A percentile compares a stretch with the other conserved stretches of the same genome.
These are phyloP conservation scores for Lodderomyces jiufengensis DNA, from an alignment of 1,139 yeast species.

Conservation along the genomic window DNA sequence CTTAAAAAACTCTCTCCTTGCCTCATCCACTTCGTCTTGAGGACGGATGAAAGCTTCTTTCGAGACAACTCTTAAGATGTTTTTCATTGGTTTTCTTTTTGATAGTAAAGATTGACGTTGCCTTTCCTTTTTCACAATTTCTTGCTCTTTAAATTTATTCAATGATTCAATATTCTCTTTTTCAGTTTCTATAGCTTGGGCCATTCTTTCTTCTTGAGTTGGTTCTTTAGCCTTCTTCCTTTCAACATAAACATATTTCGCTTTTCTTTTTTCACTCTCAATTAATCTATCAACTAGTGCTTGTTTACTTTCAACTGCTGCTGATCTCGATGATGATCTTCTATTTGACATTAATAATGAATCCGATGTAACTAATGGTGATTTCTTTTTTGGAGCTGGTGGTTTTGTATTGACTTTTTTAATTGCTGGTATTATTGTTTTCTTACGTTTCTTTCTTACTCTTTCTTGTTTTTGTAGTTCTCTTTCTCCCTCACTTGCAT, in stretches of 20 bases:
- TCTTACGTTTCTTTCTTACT: conserved; percentile 36
- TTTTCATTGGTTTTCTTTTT: conserved; percentile 53
- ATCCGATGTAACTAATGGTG: conserved; percentile 37
- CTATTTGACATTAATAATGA: conserved; percentile 48
- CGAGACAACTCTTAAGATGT: conserved; percentile 52
- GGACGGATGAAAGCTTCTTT: conserved; percentile 43
- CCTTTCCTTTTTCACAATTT: conserved; percentile 71
- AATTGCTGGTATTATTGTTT: conserved; percentile 43
- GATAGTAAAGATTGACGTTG: conserved; percentile 72
- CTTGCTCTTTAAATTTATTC: conserved; percentile 78
- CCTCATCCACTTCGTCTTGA: conserved; percentile 51
- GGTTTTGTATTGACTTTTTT: conserved; percentile 26
- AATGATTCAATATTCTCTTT: conserved; percentile 68
- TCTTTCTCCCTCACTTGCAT: conserved; percentile 65
- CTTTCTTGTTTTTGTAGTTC: conserved; percentile 56
- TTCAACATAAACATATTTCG: conserved; percentile 38
- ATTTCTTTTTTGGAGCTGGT: conserved; percentile 14
- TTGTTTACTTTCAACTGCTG: conserved; percentile 76
- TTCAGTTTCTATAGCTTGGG: conserved; percentile 86
- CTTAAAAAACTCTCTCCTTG: conserved; percentile 30
- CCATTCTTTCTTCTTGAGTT: conserved; percentile 84
- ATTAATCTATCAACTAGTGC: conserved; percentile 72
- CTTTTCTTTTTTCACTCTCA: conserved; percentile 67
- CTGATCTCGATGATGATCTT: conserved; percentile 73
- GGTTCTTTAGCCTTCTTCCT: conserved; percentile 46